A percentile compares a stretch with the other conserved stretches of the same genome.
phyloP scores from a whole-genome alignment of 2,329 filamentous ascomycete genomes.

The Talaromyces funiculosus region DNA sequence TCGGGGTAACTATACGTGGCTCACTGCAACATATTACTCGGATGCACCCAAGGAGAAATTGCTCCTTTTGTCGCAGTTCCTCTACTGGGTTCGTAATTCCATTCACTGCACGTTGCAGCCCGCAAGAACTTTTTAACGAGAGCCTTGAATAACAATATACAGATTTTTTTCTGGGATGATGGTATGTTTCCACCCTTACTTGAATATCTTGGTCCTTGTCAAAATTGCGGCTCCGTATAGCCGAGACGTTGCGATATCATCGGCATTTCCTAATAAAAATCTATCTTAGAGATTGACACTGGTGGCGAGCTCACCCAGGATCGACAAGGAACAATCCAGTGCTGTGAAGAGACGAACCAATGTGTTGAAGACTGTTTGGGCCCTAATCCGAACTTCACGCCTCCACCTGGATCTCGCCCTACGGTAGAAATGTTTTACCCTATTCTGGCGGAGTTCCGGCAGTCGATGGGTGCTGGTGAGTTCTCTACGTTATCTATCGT shows the following conservation, averaged over 20 bases:
- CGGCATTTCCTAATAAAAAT: not conserved
- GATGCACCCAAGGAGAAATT: slow-evolving; percentile 1
- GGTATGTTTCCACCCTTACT: not conserved
- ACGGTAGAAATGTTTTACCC: slow-evolving; percentile 1
- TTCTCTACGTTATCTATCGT: not conserved
- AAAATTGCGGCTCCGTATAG: not conserved
- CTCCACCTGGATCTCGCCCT: not conserved
- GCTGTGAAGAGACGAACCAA: not conserved
- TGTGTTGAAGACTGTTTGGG: not conserved
- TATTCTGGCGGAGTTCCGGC: not conserved
- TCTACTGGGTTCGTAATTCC: not conserved
- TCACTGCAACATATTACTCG: not conserved
- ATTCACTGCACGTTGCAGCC: too few relatives aligned
- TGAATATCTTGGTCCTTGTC: not conserved
- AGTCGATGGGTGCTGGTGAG: not conserved
- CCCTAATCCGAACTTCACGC: slow-evolving; percentile 1
- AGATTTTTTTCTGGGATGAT: slow-evolving; percentile 6
- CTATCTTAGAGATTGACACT: not conserved
- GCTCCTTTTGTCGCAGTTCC: not conserved
- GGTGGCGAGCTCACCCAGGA: not conserved
- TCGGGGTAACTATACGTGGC: not conserved
- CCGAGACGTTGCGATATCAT: not conserved
- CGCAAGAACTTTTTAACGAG: not conserved
- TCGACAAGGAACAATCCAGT: not conserved
- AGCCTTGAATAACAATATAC: not conserved